Evolutionary conservation across 192 early-diverging fungal genomes (phyloP).

Genomic region (Ramicandelaber brevisporus): DNA sequence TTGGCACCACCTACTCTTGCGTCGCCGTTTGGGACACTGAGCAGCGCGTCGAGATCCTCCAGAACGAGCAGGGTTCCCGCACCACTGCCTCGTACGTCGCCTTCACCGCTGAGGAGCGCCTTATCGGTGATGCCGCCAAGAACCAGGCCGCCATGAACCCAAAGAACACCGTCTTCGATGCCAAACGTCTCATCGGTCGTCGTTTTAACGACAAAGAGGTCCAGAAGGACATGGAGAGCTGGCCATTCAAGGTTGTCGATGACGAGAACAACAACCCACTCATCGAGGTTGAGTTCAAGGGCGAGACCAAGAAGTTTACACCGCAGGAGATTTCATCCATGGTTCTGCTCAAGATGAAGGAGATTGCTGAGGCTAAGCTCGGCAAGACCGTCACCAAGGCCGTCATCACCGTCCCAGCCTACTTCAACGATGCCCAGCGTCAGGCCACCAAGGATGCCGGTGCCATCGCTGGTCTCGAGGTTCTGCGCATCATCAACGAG

Average conservation of each 20-base stretch:
- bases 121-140: constrained; percentile 73
- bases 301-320: constrained; percentile 53
- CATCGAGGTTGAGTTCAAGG: constrained; percentile 63
- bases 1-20: constrained; percentile 94
- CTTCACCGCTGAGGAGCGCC: constrained; percentile 51
- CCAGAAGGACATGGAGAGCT: constrained; percentile 57
- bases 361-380: constrained; percentile 55
- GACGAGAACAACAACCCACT: constrained; percentile 35
- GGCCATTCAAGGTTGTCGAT: constrained; percentile 58
- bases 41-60: constrained; percentile 46
- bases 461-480: constrained; percentile 57
- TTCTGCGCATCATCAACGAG: constrained; percentile 80
- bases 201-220: constrained; percentile 62
- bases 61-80: constrained; percentile 77
- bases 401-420: constrained; percentile 50
- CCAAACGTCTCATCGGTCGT: constrained; percentile 75
- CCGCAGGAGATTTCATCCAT: constrained; percentile 62
- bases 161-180: constrained; percentile 74
- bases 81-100: constrained; percentile 73
- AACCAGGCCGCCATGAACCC: constrained; percentile 80
- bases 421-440: constrained; percentile 82
- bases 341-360: constrained; percentile 55
- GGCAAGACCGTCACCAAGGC: constrained; percentile 41
- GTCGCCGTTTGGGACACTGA: constrained; percentile 41
- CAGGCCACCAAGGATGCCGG: constrained; percentile 83